phyloP scores from a whole-genome alignment of 306 rosid species.

The Quillaja saponaria region DNA sequence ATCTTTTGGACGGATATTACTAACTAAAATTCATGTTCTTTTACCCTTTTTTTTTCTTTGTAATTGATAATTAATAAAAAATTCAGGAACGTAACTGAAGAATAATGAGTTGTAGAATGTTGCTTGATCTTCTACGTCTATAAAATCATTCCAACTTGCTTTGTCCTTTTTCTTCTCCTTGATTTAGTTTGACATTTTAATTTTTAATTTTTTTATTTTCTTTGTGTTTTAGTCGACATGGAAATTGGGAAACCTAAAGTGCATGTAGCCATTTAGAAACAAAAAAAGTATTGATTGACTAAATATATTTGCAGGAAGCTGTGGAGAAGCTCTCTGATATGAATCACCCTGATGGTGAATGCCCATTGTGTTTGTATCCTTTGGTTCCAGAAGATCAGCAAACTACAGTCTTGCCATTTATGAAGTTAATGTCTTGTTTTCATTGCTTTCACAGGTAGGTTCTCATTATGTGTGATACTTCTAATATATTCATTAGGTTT shows the following conservation, averaged over 20 bases:
- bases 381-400: slow-evolving; percentile 58
- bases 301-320: slow-evolving; percentile 63
- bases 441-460: slow-evolving; percentile 81
- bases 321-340: slow-evolving; percentile 72
- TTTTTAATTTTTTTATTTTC: slow-evolving; percentile 7
- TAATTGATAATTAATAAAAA: background rate
- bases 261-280: slow-evolving; percentile 2
- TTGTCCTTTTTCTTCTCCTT: background rate
- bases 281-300: slow-evolving; percentile 12
- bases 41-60: background rate
- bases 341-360: slow-evolving; percentile 92
- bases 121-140: slow-evolving; percentile 1
- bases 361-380: slow-evolving; percentile 77
- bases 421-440: slow-evolving; percentile 91
- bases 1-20: too few species aligned
- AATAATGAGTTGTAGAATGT: background rate
- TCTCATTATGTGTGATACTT: background rate
- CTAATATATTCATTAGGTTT: background rate
- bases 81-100: slow-evolving; percentile 14
- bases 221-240: slow-evolving; percentile 3
- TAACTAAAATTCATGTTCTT: too few species aligned
- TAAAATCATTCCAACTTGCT: slow-evolving; percentile 9
- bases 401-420: slow-evolving; percentile 53
- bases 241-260: slow-evolving; percentile 4
- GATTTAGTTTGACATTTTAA: background rate